A percentile compares a stretch with the other conserved stretches of the same genome.
Conservation (phyloP, 257 asterid genomes). For the Lycium barbarum region DNA sequence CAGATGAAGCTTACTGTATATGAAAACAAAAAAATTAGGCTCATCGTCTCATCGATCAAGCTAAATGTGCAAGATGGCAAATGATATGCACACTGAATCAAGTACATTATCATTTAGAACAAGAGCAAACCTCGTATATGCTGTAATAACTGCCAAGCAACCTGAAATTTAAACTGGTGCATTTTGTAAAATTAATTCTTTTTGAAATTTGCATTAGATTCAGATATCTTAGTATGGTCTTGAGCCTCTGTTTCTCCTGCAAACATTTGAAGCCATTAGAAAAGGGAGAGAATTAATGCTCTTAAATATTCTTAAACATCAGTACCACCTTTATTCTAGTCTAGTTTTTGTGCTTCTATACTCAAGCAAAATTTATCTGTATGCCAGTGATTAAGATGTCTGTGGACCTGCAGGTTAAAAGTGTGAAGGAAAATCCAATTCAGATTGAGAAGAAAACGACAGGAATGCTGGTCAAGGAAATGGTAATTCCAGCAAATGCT, state of each 20-base stretch:
- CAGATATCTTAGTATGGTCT: background rate
- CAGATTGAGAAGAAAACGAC: constrained; percentile 7
- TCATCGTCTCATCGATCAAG: background rate
- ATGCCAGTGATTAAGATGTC: background rate
- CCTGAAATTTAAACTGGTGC: background rate
- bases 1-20: no score
- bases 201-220: background rate
- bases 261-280: background rate
- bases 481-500: constrained; percentile 25
- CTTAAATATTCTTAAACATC: background rate
- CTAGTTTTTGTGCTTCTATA: no score
- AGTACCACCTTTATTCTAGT: background rate
- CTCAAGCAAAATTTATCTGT: background rate
- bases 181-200: background rate
- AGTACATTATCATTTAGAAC: background rate
- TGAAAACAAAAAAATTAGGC: no score
- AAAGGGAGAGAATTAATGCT: background rate
- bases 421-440: background rate
- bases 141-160: background rate
- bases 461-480: constrained; percentile 29
- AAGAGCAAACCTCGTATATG: background rate
- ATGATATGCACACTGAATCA: background rate
- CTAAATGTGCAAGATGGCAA: background rate
- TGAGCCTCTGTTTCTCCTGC: background rate
- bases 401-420: background rate